A percentile compares a stretch with the other conserved stretches of the same genome.
Evolutionary conservation across 345 rosid species (phyloP).

Genomic region (Garcia nutans): DNA sequence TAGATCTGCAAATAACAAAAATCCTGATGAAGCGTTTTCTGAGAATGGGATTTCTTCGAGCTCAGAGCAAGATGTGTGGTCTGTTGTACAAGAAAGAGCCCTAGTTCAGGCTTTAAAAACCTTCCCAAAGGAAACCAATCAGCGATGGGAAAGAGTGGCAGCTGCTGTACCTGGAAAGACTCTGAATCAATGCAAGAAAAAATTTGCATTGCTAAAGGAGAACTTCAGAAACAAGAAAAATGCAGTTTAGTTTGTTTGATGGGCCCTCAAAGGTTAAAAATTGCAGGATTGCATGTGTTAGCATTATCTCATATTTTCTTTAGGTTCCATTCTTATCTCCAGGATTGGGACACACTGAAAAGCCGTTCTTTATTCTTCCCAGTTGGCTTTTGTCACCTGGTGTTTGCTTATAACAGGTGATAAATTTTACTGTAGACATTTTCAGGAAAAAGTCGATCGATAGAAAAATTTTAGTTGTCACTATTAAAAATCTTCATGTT

Average conservation of each 20-base stretch:
- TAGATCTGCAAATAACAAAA: conserved; percentile 35
- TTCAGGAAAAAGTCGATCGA: conserved; percentile 4
- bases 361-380: background rate
- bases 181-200: conserved; percentile 89
- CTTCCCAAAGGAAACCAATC: conserved; percentile 84
- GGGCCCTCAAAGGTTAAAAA: background rate
- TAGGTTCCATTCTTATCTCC: background rate
- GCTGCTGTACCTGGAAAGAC: conserved; percentile 97
- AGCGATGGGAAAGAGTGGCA: conserved; percentile 98
- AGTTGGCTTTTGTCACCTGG: background rate
- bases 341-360: background rate
- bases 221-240: conserved; percentile 79
- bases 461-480: conserved; percentile 12
- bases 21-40: conserved; percentile 32
- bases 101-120: conserved; percentile 94
- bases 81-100: conserved; percentile 90
- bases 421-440: background rate
- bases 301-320: background rate
- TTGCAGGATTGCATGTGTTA: background rate
- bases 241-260: conserved; percentile 29
- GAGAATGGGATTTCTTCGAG: conserved; percentile 45
- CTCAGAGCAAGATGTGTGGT: conserved; percentile 84
- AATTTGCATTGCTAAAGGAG: conserved; percentile 76
- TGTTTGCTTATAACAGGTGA: background rate
- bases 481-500: background rate